Conservation (phyloP, 192 early-diverging fungal genomes). For the Gryganskiella cystojenkinii region DNA sequence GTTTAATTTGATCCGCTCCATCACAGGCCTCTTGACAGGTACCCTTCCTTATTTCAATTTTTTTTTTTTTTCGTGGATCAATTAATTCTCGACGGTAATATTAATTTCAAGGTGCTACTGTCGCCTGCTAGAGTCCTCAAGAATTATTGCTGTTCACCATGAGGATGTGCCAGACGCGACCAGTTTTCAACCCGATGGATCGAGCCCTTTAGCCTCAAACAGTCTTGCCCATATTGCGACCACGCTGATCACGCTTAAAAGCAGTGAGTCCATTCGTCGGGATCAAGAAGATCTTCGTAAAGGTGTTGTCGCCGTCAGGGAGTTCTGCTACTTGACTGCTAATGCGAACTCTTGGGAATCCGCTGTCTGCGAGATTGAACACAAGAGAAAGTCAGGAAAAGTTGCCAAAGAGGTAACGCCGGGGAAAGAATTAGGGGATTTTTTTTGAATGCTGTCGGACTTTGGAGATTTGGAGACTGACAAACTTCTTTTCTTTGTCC, state of each 20-base stretch:
- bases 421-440: neutral
- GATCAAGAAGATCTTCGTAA: conserved; percentile 26
- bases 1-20: conserved; percentile 48
- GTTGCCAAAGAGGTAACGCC: conserved; percentile 53
- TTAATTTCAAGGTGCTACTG: too few relatives aligned
- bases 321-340: conserved; percentile 36
- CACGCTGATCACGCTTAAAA: conserved; percentile 47
- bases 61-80: too few relatives aligned
- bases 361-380: conserved; percentile 52
- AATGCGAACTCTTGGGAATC: conserved; percentile 41
- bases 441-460: neutral
- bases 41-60: neutral
- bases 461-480: neutral
- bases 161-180: conserved; percentile 53
- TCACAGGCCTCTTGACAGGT: conserved; percentile 32
- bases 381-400: conserved; percentile 56
- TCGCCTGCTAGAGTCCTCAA: conserved; percentile 23
- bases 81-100: too few relatives aligned
- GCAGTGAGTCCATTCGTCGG: conserved; percentile 36
- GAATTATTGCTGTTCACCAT: conserved; percentile 52
- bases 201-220: conserved; percentile 35
- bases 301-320: conserved; percentile 8
- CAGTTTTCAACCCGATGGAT: conserved; percentile 26
- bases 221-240: conserved; percentile 48
- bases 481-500: neutral